Base-by-base conservation (phyloP, 2,329 filamentous ascomycete genomes). In the Colletotrichum viniferum region DNA sequence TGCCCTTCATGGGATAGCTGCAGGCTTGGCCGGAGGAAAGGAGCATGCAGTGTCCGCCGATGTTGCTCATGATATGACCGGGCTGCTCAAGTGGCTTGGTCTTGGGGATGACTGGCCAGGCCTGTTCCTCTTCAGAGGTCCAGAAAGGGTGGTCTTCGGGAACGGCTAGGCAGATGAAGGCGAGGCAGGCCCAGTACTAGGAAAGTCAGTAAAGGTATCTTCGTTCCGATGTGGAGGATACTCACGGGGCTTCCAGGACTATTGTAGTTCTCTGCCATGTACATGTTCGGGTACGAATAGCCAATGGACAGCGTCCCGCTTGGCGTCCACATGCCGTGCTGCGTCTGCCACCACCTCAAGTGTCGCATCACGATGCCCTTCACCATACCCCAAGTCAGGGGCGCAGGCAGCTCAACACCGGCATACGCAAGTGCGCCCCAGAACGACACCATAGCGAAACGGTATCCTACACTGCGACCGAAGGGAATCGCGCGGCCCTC, bases 381-480 rank as follows among this genome's bases (percentile, higher is more conserved):
- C 18, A 96, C 92, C 79, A 94, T 93, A 4, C 94, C 94, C 94
- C 94, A 96, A 4, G 92, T 94, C 69, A 96, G 85, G 0, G 94
- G 94, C 9, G 87, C 88, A 0, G 94, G 94, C 7, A 95, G 88
- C 69, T 95, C 93, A 66, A 95, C 92, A 78, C 92, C 92, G 5
- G 94, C 94, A 79, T 95, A 95, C 2, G 93, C 94, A 32, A 96
- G 84, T 0, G 94, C 93, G 14, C 93, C 92, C 94, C 94, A 96
- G 85, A 96, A 96, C 1, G 92, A 94, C n/a, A 93, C 92, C 92
- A 96, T 96, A 64, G 94, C 94, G 82, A 95, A 96, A n/a, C 94
- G 91, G 82, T 96, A 96, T 8, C 93, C 94, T 65, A 96, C 89
- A 68, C 93, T 95, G 63, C 94, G 90, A 5, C 94, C 94, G 78